These are phyloP conservation scores for Aspergillus cavernicola DNA, from an alignment of 495 filamentous ascomycete genomes.

Conservation along the genomic window DNA sequence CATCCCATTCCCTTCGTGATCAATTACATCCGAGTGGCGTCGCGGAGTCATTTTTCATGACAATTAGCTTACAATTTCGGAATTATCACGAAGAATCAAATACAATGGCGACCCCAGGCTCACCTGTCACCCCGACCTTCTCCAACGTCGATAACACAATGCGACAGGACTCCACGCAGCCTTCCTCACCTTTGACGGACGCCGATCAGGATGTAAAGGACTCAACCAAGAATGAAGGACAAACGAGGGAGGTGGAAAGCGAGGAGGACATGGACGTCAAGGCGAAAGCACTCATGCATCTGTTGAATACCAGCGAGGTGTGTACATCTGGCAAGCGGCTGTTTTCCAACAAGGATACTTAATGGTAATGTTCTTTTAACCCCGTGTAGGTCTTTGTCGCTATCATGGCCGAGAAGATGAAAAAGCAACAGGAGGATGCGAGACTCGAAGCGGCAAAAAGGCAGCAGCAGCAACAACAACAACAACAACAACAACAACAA, in stretches of 20 bases:
- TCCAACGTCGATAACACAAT: conserved; percentile 27
- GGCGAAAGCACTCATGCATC: conserved; percentile 40
- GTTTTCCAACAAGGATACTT: not conserved
- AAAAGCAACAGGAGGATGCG: conserved; percentile 57
- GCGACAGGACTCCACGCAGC: conserved; percentile 38
- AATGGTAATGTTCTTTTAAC: not conserved
- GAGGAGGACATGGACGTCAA: conserved; percentile 39
- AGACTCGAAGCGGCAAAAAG: conserved; percentile 44
- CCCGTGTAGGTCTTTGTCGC: conserved; percentile 39
- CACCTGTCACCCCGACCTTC: conserved; percentile 32
- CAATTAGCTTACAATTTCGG: too few relatives aligned
- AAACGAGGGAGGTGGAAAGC: conserved; percentile 23
- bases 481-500: too few relatives aligned
- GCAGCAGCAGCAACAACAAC: conserved; percentile 32
- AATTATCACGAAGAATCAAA: too few relatives aligned
- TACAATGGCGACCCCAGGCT: conserved; percentile 38
- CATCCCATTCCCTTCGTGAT: not conserved
- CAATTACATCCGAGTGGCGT: not conserved
- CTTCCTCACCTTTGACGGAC: conserved; percentile 40
- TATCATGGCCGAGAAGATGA: conserved; percentile 62
- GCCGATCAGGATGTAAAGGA: conserved; percentile 21
- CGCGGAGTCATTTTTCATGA: too few relatives aligned
- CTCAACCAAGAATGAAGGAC: conserved; percentile 1
- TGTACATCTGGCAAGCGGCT: conserved; percentile 11
- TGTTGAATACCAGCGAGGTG: conserved; percentile 51